Conservation (phyloP, 192 early-diverging fungal genomes). For the Lobosporangium transversale region DNA sequence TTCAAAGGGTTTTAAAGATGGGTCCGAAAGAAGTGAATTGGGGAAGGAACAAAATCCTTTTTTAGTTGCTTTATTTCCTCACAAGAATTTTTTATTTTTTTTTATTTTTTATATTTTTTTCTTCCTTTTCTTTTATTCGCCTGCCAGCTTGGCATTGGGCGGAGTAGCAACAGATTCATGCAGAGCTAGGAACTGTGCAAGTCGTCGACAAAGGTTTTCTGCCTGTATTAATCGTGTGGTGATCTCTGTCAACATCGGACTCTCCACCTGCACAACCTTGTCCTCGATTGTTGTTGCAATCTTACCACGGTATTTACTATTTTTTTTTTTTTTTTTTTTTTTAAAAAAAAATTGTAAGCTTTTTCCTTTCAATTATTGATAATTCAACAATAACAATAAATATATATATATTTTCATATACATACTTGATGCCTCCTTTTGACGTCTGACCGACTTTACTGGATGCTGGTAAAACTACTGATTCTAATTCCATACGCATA, state of each 20-base stretch:
- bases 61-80: no score
- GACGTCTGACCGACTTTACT: constrained; percentile 44
- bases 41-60: no score
- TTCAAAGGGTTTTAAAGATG: no score
- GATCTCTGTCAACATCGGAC: constrained; percentile 40
- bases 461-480: constrained; percentile 29
- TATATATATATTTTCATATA: not conserved
- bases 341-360: not conserved
- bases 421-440: constrained; percentile 51
- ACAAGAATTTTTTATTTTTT: no score
- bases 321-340: no score
- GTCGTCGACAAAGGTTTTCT: constrained; percentile 29
- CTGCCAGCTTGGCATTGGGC: no score
- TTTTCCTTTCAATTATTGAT: no score
- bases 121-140: no score
- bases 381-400: not conserved
- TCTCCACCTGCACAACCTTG: constrained; percentile 46
- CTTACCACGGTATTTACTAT: constrained; percentile 50
- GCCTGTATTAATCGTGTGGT: constrained; percentile 20
- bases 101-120: no score
- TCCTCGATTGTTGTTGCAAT: constrained; percentile 48
- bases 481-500: no score
- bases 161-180: constrained; percentile 26
- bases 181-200: constrained; percentile 38
- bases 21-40: no score